Evolutionary conservation across 805 yeast species (phyloP), one percentile per base, ranked within the genome.

Genomic region (Monosporozyma unispora): DNA sequence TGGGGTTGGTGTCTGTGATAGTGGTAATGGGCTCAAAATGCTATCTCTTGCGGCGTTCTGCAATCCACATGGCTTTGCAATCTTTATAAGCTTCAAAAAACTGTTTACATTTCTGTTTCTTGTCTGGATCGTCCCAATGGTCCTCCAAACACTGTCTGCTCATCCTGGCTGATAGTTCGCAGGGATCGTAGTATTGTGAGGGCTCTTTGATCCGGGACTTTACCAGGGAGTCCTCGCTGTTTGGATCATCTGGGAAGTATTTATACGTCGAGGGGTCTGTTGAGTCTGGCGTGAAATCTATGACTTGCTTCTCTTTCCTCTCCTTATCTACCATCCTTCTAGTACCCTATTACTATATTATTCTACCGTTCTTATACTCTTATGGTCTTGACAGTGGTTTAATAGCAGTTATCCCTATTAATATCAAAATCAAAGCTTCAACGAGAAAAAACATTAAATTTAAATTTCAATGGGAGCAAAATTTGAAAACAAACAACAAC

Each of bases 51-150:
- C n/a, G n/a, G n/a, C n/a, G n/a, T 45, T 70, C 64, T 11, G 52
- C 60, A 62, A 77, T 67, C 90, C 90, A 85, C 52, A 76, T 85
- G 60, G 82, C 82, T 63, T 85, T 84, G 69, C 99, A 91, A 60
- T 91, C 99, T 52, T 91, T 74, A 64, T 91, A 91, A 0, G 97
- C 96, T 58, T 83, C 88, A 64, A 91, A 93, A 62, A 87, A 91
- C 51, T 85, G 95, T 64, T 69, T 79, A 71, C 83, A 88, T 68
- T 67, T 75, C 48, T 73, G 80, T 71, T 74, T 78, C 72, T 79
- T 87, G 72, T 78, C 82, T 57, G 82, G 75, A 61, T 90, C 87
- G 47, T 84, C 67, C 58, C 87, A 91, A 64, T 93, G 71, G 46
- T 84, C 67, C 57, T 87, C 91, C 64, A 91, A 71, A 60, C 99